A percentile compares a stretch with the other conserved stretches of the same genome.
Conservation (phyloP, 176 grass and related monocot genomes). For the Musa beccarii region DNA sequence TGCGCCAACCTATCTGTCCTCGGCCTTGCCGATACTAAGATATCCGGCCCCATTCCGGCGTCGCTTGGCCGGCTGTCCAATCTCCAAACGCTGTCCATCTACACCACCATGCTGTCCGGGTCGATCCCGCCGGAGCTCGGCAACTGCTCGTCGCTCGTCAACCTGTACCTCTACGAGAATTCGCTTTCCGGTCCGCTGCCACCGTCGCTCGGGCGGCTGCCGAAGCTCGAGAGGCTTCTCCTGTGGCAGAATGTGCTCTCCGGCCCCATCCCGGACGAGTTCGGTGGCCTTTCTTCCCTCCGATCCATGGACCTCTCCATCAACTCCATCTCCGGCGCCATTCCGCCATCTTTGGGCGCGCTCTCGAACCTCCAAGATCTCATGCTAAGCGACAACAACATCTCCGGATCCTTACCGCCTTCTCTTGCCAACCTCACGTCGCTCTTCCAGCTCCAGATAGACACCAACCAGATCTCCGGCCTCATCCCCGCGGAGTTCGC, state of each 20-base stretch:
- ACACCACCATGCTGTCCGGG: slow-evolving; percentile 63
- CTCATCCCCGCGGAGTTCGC: slow-evolving; percentile 65
- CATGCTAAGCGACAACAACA: slow-evolving; percentile 96
- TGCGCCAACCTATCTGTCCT: slow-evolving; percentile 57
- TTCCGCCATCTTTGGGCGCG: slow-evolving; percentile 43
- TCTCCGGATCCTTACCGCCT: slow-evolving; percentile 70
- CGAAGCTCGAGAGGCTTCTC: slow-evolving; percentile 62
- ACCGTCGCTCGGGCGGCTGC: slow-evolving; percentile 39
- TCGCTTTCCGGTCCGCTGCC: slow-evolving; percentile 59
- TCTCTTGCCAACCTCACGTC: slow-evolving; percentile 49
- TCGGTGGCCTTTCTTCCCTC: slow-evolving; percentile 57
- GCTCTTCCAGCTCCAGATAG: slow-evolving; percentile 73
- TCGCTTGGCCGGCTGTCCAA: slow-evolving; percentile 52
- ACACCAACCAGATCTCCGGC: slow-evolving; percentile 91
- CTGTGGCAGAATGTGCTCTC: slow-evolving; percentile 93
- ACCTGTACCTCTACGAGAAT: slow-evolving; percentile 91
- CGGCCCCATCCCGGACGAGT: slow-evolving; percentile 63
- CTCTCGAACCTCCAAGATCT: slow-evolving; percentile 65
- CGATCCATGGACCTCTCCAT: slow-evolving; percentile 80
- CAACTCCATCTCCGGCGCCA: slow-evolving; percentile 76
- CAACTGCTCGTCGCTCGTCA: slow-evolving; percentile 58
- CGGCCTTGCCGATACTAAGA: slow-evolving; percentile 83
- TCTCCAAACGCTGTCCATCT: slow-evolving; percentile 68
- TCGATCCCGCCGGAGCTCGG: slow-evolving; percentile 76
- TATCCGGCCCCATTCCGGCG: slow-evolving; percentile 57